Evolutionary conservation across 768 basidiomycete genomes (phyloP).

Genomic region (Trametes meyenii): DNA sequence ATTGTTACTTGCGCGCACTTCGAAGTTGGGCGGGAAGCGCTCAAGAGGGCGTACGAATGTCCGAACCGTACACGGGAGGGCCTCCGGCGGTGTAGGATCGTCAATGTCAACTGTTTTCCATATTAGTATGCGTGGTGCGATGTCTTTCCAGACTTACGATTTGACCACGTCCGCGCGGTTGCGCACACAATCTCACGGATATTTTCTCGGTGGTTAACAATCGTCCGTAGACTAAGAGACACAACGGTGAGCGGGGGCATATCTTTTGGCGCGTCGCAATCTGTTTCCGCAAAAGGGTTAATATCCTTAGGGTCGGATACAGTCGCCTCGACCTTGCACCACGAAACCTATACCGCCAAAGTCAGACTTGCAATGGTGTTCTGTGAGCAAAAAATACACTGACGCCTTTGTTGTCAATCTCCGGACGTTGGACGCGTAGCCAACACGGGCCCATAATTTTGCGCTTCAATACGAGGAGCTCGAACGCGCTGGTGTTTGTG

Average conservation of each 20-base stretch:
- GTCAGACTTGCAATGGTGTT: background rate
- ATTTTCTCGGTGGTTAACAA: slow-evolving; percentile 93
- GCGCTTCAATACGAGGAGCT: slow-evolving; percentile 89
- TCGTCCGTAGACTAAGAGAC: slow-evolving; percentile 85
- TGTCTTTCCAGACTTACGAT: slow-evolving; percentile 45
- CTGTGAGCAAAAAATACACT: slow-evolving; percentile 29
- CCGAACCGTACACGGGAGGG: slow-evolving; percentile 78
- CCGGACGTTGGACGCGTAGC: slow-evolving; percentile 81
- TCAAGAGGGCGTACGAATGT: slow-evolving; percentile 92
- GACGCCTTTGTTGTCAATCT: slow-evolving; percentile 80
- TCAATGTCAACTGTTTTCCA: slow-evolving; percentile 73
- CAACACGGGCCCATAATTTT: slow-evolving; percentile 99
- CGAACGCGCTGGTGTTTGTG: slow-evolving; percentile 90
- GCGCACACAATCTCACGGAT: slow-evolving; percentile 92
- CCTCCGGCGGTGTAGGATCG: slow-evolving; percentile 88
- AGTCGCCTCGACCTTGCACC: slow-evolving; percentile 93
- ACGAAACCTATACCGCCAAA: slow-evolving; percentile 68
- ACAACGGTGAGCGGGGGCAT: slow-evolving; percentile 88
- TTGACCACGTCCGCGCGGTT: slow-evolving; percentile 82
- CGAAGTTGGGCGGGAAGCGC: slow-evolving; percentile 84
- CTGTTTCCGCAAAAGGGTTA: slow-evolving; percentile 77
- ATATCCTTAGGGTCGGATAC: slow-evolving; percentile 87
- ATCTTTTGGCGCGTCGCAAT: slow-evolving; percentile 71
- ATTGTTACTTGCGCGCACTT: slow-evolving; percentile 62
- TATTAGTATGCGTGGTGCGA: background rate